phyloP scores from a whole-genome alignment of 768 basidiomycete species.

The Imleria badia region DNA sequence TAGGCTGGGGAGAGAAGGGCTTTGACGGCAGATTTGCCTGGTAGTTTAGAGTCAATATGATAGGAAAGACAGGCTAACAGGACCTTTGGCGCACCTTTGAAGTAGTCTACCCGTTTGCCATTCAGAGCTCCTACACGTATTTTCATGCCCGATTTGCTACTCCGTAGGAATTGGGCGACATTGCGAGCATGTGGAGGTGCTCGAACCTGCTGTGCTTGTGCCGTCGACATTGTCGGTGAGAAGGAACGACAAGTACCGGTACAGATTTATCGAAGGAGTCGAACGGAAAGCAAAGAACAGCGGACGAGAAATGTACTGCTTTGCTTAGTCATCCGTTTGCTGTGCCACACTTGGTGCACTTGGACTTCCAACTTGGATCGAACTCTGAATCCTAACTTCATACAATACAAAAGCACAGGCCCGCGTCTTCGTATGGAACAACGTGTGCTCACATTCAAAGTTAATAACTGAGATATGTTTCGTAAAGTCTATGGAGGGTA shows the following conservation, averaged over 20 bases:
- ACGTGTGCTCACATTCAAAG: not conserved
- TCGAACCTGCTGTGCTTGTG: slow-evolving; percentile 69
- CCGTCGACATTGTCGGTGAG: slow-evolving; percentile 34
- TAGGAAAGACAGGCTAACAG: not conserved
- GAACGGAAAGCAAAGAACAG: not conserved
- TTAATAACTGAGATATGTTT: not conserved
- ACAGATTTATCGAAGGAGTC: not conserved
- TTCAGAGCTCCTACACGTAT: slow-evolving; percentile 86
- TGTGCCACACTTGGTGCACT: no score
- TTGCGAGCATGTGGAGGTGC: slow-evolving; percentile 79
- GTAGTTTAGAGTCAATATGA: not conserved
- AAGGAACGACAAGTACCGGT: not conserved
- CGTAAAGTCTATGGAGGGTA: not conserved
- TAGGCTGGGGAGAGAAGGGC: slow-evolving; percentile 93
- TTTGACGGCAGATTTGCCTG: slow-evolving; percentile 92
- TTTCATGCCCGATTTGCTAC: slow-evolving; percentile 85
- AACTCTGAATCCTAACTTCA: not conserved
- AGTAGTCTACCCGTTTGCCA: slow-evolving; percentile 95
- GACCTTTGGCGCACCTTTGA: slow-evolving; percentile 70
- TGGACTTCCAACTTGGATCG: no score
- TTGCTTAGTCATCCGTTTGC: slow-evolving; percentile 13
- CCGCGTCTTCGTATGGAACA: not conserved
- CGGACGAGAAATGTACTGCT: not conserved
- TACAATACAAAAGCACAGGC: no score
- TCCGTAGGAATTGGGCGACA: slow-evolving; percentile 84